Base-by-base conservation (phyloP, 345 rosid species). In the Citrus cavaleriei region DNA sequence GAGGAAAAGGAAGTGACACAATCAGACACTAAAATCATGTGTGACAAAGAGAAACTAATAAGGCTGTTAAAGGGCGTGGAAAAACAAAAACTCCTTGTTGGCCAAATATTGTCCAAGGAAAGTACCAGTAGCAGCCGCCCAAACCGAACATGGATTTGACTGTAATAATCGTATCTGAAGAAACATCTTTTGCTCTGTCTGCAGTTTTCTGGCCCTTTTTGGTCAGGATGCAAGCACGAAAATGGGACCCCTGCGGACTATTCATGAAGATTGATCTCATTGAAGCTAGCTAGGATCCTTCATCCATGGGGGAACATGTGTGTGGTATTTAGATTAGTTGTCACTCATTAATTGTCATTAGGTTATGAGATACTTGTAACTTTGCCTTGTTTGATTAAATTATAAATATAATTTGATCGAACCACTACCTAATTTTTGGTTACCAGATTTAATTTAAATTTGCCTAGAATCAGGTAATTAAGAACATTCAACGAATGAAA, bases 51-150 rank as follows among this genome's bases (percentile, higher is more conserved):
- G 25, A 63, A 25, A 22, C 14, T 46, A 46, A 46, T 46, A 46
- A 12, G 28, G 7, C 49, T 21, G n/a, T 21, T 22, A 16, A 32
- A 25, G 12, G 32, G 46, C 49, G 24, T 35, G 19, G 37, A n/a
- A 34, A 5, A 27, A 46, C 10, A 30, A 27, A 5, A 38, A 28
- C 49, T 35, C 46, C 61, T 74, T 78, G 73, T 42, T 74, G 82
- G 73, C 76, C 74, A 70, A 82, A 78, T 70, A 40, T 19, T 78
- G 64, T 57, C 79, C 82, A 54, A 8, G 32, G n/a, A 19, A 63
- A 18, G 58, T 16, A 54, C 22, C 22, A 54, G 58, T 54, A 5
- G 5, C 58, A 54, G 22, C 59, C 64, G 21, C 62, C 59, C 9
- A 73, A 77, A 69, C 66, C 35, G 19, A 25, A 68, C 24, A 59